Conservation (phyloP, 1,284 basidiomycete species). For the Puccinia coronata region DNA sequence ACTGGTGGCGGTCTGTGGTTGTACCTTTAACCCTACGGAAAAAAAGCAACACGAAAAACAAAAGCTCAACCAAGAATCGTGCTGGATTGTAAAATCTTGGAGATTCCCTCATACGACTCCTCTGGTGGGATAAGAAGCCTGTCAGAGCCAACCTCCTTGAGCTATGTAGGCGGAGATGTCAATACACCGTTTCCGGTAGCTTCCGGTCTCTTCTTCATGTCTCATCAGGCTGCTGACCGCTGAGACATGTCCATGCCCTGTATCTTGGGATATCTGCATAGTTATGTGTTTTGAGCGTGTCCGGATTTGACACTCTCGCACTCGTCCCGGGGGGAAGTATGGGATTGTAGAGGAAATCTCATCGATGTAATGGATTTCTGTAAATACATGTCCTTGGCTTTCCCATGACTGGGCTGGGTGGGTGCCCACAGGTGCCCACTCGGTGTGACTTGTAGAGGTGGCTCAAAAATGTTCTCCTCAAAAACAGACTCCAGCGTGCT, state of each 20-base stretch:
- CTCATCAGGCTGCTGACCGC: conserved; percentile 20
- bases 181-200: background rate
- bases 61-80: too few species aligned
- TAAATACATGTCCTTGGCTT: background rate
- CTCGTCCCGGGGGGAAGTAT: too few species aligned
- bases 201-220: conserved; percentile 11
- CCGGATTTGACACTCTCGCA: too few species aligned
- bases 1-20: too few species aligned
- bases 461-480: conserved; percentile 21
- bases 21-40: too few species aligned
- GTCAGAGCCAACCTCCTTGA: too few species aligned
- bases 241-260: too few species aligned
- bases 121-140: background rate
- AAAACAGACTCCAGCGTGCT: conserved; percentile 1
- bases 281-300: too few species aligned
- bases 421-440: conserved; percentile 4
- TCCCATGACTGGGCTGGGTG: background rate
- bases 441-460: conserved; percentile 7
- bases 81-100: background rate
- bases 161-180: background rate
- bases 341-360: too few species aligned
- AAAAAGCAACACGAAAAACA: too few species aligned
- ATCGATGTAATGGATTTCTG: too few species aligned
- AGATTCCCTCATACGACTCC: background rate
- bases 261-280: too few species aligned